Conservation (phyloP, 306 rosid species). For the Aeschynomene evenia region DNA sequence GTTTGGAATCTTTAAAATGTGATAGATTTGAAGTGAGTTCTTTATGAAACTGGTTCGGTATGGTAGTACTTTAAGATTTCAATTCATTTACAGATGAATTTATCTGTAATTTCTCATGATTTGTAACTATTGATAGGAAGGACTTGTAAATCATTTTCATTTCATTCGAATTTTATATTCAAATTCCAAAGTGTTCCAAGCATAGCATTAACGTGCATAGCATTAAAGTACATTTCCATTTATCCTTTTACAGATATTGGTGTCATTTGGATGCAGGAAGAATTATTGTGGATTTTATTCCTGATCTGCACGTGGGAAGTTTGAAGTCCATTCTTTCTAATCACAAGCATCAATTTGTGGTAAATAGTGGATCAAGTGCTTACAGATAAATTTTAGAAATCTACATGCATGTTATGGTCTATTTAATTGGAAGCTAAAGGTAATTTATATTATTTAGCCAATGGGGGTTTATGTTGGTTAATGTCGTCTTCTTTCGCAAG, state of each 20-base stretch:
- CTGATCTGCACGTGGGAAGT: slow-evolving; percentile 69
- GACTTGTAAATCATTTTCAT: slow-evolving; percentile 10
- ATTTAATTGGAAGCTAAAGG: slow-evolving; percentile 8
- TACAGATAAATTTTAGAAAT: slow-evolving; percentile 19
- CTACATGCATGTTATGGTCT: neutral
- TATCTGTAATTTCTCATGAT: slow-evolving; percentile 17
- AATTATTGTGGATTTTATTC: slow-evolving; percentile 71
- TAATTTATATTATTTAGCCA: slow-evolving; percentile 4
- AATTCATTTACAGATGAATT: slow-evolving; percentile 14
- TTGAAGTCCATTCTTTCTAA: slow-evolving; percentile 60
- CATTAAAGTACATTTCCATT: neutral
- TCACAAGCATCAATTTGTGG: slow-evolving; percentile 73
- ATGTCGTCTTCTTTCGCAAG: neutral
- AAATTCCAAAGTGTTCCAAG: neutral
- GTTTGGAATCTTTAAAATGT: slow-evolving; percentile 7
- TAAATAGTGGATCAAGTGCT: slow-evolving; percentile 36
- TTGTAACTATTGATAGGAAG: slow-evolving; percentile 1
- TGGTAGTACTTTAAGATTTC: neutral
- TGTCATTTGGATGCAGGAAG: slow-evolving; percentile 58
- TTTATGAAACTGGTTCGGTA: slow-evolving; percentile 13
- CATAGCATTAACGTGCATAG: neutral
- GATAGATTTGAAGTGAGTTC: slow-evolving; percentile 1
- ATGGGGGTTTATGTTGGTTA: neutral
- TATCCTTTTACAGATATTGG: slow-evolving; percentile 29
- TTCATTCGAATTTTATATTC: neutral